Percentiles rank a stretch among this genome's conserved stretches.
Evolutionary conservation across 768 basidiomycete species (phyloP).

Genomic region (Termitomyces sp.): DNA sequence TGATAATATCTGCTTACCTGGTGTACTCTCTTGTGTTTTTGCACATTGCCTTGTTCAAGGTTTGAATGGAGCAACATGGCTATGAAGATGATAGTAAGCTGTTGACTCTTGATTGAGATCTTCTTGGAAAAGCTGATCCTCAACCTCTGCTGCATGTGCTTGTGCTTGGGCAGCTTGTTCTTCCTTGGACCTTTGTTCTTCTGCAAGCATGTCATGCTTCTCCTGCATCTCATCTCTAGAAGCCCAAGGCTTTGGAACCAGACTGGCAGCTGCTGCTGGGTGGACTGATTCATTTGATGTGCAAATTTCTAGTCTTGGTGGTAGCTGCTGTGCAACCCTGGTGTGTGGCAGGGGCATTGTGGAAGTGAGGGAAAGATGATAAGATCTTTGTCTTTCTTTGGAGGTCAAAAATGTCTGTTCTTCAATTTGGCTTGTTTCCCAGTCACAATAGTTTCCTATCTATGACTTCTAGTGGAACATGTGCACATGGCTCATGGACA

Average conservation of each 20-base stretch:
- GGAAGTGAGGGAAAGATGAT: no score
- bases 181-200: not conserved
- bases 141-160: not conserved
- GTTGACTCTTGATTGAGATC: not conserved
- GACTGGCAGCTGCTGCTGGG: not conserved
- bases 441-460: no score
- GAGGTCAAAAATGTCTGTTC: no score
- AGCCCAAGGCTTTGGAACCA: not conserved
- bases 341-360: no score
- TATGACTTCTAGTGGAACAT: no score
- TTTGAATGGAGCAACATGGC: not conserved
- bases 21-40: not conserved
- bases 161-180: not conserved
- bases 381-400: no score
- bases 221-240: not conserved
- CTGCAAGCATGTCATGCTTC: not conserved
- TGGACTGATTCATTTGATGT: not conserved
- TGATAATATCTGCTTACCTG: no score
- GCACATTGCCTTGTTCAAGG: not conserved
- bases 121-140: not conserved
- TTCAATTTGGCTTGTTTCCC: no score
- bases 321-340: no score
- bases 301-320: not conserved
- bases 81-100: not conserved
- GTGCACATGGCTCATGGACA: no score